These are phyloP conservation scores for Capsicum chinense DNA, from an alignment of 257 asterid genomes.

Conservation along the genomic window DNA sequence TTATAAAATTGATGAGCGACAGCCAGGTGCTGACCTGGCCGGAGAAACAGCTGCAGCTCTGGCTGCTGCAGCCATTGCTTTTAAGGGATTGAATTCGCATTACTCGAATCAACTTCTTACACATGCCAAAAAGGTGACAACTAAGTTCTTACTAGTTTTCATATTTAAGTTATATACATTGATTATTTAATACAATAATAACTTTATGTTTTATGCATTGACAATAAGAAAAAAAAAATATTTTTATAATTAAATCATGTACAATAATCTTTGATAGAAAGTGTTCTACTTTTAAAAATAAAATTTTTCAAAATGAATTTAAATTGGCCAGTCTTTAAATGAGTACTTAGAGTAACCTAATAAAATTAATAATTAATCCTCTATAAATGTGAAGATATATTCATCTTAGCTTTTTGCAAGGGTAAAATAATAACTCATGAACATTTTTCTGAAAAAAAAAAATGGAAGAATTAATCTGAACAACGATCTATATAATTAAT, in stretches of 20 bases:
- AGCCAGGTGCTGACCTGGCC: conserved; percentile 76
- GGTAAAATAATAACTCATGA: too few relatives aligned
- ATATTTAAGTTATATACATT: neutral
- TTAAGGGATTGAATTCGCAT: conserved; percentile 3
- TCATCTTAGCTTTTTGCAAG: too few relatives aligned
- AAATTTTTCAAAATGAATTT: too few relatives aligned
- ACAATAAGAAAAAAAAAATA: neutral
- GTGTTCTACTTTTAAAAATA: too few relatives aligned
- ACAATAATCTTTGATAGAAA: too few relatives aligned
- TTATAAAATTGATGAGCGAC: conserved; percentile 47
- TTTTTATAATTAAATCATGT: neutral
- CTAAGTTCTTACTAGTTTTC: neutral
- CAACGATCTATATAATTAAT: too few relatives aligned
- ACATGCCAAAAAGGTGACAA: conserved; percentile 58
- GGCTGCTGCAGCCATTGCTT: conserved; percentile 63
- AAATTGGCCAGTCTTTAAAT: too few relatives aligned
- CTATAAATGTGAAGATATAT: too few relatives aligned
- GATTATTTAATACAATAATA: neutral
- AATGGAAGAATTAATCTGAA: too few relatives aligned
- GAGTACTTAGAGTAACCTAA: too few relatives aligned
- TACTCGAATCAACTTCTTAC: conserved; percentile 49
- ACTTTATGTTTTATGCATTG: neutral
- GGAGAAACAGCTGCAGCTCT: conserved; percentile 67
- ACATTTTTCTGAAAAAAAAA: too few relatives aligned
- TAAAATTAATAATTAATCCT: too few relatives aligned